phyloP scores from a whole-genome alignment of 164 flowering plant genomes.

The Piper betle region DNA sequence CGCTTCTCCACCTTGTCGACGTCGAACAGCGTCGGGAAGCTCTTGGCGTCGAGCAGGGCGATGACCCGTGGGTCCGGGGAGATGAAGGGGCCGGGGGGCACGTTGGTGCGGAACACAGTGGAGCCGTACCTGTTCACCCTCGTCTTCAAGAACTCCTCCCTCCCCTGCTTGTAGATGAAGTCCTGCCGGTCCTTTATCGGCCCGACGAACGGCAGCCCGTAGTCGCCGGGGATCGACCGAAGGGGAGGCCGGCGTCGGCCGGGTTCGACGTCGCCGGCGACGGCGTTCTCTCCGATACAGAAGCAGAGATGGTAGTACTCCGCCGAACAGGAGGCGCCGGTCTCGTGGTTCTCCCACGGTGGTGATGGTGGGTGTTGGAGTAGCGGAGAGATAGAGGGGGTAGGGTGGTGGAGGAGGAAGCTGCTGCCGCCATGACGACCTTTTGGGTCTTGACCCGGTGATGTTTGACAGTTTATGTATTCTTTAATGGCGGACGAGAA shows the following conservation, averaged over 20 bases:
- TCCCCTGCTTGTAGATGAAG: constrained; percentile 57
- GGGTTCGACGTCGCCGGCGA: not conserved
- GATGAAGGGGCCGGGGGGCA: constrained; percentile 80
- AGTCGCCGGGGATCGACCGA: constrained; percentile 47
- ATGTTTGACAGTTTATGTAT: too few species aligned
- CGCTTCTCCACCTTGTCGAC: constrained; percentile 56
- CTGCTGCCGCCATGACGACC: too few species aligned
- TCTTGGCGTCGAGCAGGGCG: constrained; percentile 59
- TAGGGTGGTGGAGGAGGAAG: too few species aligned
- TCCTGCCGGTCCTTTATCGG: constrained; percentile 55
- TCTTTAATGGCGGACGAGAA: too few species aligned
- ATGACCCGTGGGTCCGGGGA: constrained; percentile 43
- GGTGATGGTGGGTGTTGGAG: too few species aligned
- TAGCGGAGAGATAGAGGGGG: too few species aligned
- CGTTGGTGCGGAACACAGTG: constrained; percentile 63
- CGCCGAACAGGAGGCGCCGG: too few species aligned
- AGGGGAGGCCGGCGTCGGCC: constrained; percentile 24
- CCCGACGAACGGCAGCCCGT: constrained; percentile 60
- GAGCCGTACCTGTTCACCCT: constrained; percentile 43
- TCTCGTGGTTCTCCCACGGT: too few species aligned
- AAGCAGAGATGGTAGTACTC: constrained; percentile 12
- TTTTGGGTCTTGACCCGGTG: too few species aligned
- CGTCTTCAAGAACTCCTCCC: constrained; percentile 53
- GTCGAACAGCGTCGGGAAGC: constrained; percentile 78
- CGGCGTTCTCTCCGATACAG: constrained; percentile 21